phyloP scores from a whole-genome alignment of 148 eudicot species.

The Fagopyrum tataricum region DNA sequence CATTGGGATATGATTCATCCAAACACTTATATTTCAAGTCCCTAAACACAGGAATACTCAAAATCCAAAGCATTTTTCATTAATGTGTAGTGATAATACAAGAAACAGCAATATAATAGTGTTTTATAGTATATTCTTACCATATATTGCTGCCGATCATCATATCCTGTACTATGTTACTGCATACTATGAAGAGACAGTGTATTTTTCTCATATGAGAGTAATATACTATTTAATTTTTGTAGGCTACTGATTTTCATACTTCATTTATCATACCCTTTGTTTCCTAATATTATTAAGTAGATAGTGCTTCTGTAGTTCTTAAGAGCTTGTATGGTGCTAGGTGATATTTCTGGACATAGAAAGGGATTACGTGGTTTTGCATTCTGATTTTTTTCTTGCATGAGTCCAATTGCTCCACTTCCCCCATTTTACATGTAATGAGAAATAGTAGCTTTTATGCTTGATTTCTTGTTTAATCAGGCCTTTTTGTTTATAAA shows the following conservation, averaged over 20 bases:
- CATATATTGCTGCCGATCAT: background rate
- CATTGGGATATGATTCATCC: too few species aligned
- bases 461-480: background rate
- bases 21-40: too few species aligned
- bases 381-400: background rate
- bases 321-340: background rate
- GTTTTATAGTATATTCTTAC: background rate
- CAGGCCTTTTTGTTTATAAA: background rate
- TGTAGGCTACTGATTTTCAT: too few species aligned
- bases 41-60: too few species aligned
- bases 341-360: background rate
- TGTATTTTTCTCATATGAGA: too few species aligned
- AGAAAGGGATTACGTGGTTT: background rate
- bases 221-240: too few species aligned
- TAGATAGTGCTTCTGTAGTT: background rate
- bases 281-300: too few species aligned
- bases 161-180: background rate
- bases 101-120: too few species aligned
- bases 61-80: too few species aligned
- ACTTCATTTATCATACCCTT: too few species aligned
- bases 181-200: background rate
- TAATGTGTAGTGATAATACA: too few species aligned
- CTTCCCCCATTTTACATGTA: background rate
- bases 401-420: background rate
- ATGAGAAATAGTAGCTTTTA: background rate